Base-by-base conservation (phyloP, 305 asterid genomes). In the Euphrasia arctica region DNA sequence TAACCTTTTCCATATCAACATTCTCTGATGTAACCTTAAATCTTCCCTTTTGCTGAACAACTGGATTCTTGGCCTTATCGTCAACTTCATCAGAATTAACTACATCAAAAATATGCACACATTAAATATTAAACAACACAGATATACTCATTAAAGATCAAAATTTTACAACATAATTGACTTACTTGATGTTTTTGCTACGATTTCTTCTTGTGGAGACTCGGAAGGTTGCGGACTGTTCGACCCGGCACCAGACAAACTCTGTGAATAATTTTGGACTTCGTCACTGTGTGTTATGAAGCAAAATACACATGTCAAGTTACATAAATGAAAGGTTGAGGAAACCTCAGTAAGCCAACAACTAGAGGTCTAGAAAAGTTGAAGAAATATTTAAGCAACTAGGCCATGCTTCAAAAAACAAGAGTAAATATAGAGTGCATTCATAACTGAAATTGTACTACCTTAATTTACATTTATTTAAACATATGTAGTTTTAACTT, bases 11-110 rank as follows among this genome's bases (percentile, higher is more conserved):
- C 58, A 73, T 71, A 71, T 90, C 97, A 49, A 86, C 76, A 71
- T 79, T 90, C 83, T 88, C 99, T 25, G 99, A 93, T 61, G 99
- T 93, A 66, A 93, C 95, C 77, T 93, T 93, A 79, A 93, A 93
- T 70, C 99, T 90, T n/a, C 99, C 99, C 74, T 81, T 90, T 71
- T 85, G 97, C 81, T 93, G 99, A 82, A 93, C 92, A 71, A 88
- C 82, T 60, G 87, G 90, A 74, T 76, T 76, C 76, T 90, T 93
- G 48, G 85, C 75, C 79, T 83, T 93, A 57, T 90, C 99, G 50
- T 93, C 99, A 65, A 68, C 78, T 58, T 93, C 97, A 54, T 90
- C 95, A 59, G 86, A 83, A 64, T 79, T 82, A 67, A 72, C 97
- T 86, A 82, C 88, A 77, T 51, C 66, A 36, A 29, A 72, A 52